phyloP scores from a whole-genome alignment of 2,329 filamentous ascomycete genomes.

The Pseudogymnoascus sp. region DNA sequence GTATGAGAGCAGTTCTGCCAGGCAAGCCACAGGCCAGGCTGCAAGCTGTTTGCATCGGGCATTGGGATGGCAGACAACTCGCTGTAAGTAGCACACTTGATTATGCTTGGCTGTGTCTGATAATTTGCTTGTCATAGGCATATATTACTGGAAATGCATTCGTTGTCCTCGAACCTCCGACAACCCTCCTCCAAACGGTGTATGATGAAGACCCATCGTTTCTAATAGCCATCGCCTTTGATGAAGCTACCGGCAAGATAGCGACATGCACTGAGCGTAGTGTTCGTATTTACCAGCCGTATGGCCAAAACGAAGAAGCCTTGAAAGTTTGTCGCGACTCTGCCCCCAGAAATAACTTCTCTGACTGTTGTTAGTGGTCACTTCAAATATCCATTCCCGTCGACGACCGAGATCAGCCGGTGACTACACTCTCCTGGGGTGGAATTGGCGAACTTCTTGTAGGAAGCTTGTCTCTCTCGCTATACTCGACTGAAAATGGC shows the following conservation, averaged over 20 bases:
- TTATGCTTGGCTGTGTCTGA: conserved; percentile 12
- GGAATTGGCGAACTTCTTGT: conserved; percentile 75
- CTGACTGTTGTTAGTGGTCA: conserved; percentile 44
- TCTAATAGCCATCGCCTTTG: conserved; percentile 70
- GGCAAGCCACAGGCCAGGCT: conserved; percentile 70
- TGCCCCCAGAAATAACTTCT: conserved; percentile 3
- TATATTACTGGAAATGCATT: conserved; percentile 89
- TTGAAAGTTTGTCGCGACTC: conserved; percentile 53
- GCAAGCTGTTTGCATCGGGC: conserved; percentile 66
- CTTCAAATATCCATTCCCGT: conserved; percentile 53
- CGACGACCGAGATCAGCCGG: conserved; percentile 33
- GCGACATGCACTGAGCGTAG: conserved; percentile 60
- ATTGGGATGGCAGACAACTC: conserved; percentile 64
- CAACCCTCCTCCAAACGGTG: conserved; percentile 76
- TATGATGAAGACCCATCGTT: conserved; percentile 64
- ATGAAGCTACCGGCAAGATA: conserved; percentile 78
- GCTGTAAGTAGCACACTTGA: conserved; percentile 47
- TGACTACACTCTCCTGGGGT: conserved; percentile 75
- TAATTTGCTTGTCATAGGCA: conserved; percentile 41
- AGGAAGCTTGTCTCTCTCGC: conserved; percentile 59
- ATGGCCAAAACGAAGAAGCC: conserved; percentile 60
- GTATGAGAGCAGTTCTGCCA: conserved; percentile 72
- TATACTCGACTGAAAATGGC: conserved; percentile 50
- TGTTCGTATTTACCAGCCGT: conserved; percentile 72
- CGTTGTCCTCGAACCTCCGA: conserved; percentile 68